Percentiles rank a stretch among this genome's conserved stretches.
Evolutionary conservation across 768 basidiomycete species (phyloP).

Genomic region (Sporobolomyces phaffii): DNA sequence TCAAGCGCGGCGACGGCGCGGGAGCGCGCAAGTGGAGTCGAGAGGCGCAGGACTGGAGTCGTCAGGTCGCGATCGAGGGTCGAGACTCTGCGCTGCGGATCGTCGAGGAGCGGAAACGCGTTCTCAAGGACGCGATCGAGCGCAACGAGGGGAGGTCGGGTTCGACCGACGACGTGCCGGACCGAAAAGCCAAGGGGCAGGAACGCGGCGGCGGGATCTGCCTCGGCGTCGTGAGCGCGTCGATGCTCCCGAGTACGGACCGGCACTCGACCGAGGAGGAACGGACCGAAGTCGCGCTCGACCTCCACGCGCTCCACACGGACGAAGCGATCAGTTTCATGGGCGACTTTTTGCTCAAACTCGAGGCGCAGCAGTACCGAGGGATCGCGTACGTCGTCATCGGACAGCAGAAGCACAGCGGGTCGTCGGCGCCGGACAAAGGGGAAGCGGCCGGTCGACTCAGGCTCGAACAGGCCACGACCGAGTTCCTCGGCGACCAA

Average conservation of each 20-base stretch:
- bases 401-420: constrained; percentile 93
- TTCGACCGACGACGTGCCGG: constrained; percentile 65
- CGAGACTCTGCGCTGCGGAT: constrained; percentile 74
- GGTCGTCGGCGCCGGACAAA: constrained; percentile 66
- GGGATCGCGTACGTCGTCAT: constrained; percentile 84
- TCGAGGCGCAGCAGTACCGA: constrained; percentile 80
- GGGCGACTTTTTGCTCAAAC: constrained; percentile 40
- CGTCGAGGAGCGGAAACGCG: constrained; percentile 69
- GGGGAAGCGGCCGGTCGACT: constrained; percentile 34
- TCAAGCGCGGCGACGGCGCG: constrained; percentile 90
- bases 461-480: constrained; percentile 36
- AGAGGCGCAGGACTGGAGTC: constrained; percentile 89
- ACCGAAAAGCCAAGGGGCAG: constrained; percentile 68
- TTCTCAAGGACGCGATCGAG: constrained; percentile 65
- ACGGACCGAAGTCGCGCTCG: constrained; percentile 72
- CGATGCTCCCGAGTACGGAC: constrained; percentile 51
- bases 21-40: constrained; percentile 89
- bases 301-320: constrained; percentile 81
- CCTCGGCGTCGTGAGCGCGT: constrained; percentile 64
- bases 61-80: constrained; percentile 82
- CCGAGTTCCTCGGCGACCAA: constrained; percentile 36
- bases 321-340: constrained; percentile 73
- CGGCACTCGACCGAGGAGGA: constrained; percentile 67
- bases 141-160: constrained; percentile 65
- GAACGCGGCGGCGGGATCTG: constrained; percentile 73